A percentile compares a stretch with the other conserved stretches of the same genome.
phyloP scores from a whole-genome alignment of 345 rosid species.

The Eucalyptus marginata region DNA sequence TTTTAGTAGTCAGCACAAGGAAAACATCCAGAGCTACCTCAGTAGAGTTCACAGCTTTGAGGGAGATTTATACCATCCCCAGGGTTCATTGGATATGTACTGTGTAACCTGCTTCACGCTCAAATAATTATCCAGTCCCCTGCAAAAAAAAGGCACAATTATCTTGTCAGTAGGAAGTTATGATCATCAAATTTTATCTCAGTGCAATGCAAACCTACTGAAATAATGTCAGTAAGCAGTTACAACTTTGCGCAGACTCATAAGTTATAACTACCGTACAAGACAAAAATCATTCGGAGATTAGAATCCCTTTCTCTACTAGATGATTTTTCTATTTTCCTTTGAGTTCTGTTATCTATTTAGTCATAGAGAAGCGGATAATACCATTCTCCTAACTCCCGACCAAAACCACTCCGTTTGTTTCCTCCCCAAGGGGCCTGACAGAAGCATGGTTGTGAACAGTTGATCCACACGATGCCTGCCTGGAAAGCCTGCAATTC shows the following conservation, averaged over 20 bases:
- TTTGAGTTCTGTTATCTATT: background rate
- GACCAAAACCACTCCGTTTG: constrained; percentile 97
- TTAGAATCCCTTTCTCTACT: background rate
- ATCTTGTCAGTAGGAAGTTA: background rate
- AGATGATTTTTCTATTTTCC: background rate
- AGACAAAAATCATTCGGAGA: background rate
- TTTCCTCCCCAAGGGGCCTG: constrained; percentile 99
- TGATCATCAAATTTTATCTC: background rate
- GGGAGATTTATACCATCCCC: constrained; percentile 92
- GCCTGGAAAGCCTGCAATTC: constrained; percentile 57
- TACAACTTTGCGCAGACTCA: background rate
- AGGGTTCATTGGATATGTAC: constrained; percentile 65
- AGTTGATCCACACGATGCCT: constrained; percentile 90
- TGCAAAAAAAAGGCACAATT: constrained; percentile 1
- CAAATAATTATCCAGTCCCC: constrained; percentile 94
- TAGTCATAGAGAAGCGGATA: background rate
- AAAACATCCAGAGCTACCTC: background rate
- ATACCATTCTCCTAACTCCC: constrained; percentile 94
- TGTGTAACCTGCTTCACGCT: constrained; percentile 90
- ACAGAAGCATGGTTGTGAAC: constrained; percentile 95
- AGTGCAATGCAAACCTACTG: background rate
- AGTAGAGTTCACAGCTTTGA: constrained; percentile 37
- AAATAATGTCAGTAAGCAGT: background rate
- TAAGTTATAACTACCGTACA: background rate
- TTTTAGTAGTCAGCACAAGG: background rate